A percentile compares a stretch with the other conserved stretches of the same genome.
Evolutionary conservation across 2,329 filamentous ascomycete species (phyloP).

Genomic region (Alternaria conjuncta): DNA sequence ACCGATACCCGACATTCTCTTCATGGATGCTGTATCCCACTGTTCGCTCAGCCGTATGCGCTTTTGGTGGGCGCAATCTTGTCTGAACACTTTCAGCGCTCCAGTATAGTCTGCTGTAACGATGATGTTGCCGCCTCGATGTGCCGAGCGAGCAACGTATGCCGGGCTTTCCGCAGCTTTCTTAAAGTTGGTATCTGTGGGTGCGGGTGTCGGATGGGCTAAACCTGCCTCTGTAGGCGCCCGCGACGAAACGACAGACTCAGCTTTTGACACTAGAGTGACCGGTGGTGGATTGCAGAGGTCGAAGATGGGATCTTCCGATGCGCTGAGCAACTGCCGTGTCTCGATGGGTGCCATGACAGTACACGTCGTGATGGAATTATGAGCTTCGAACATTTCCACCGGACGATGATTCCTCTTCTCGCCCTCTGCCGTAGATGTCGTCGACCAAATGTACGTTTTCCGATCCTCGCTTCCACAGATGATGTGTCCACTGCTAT

Average conservation of each 20-base stretch:
- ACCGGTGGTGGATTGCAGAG: conserved; percentile 94
- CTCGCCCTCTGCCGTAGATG: conserved; percentile 64
- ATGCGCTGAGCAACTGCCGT: conserved; percentile 76
- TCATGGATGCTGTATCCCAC: conserved; percentile 78
- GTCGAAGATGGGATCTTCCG: conserved; percentile 93
- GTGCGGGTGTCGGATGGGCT: conserved; percentile 41
- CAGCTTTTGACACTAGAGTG: conserved; percentile 76
- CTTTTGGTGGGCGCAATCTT: conserved; percentile 88
- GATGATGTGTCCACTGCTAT: conserved; percentile 84
- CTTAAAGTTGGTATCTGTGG: conserved; percentile 44
- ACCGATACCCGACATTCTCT: conserved; percentile 65
- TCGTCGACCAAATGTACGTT: conserved; percentile 86
- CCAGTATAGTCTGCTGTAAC: conserved; percentile 89
- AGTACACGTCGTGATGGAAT: conserved; percentile 86
- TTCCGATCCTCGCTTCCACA: conserved; percentile 92
- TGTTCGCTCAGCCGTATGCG: conserved; percentile 66
- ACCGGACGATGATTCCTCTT: conserved; percentile 80
- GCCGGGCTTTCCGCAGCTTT: conserved; percentile 71
- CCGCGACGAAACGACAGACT: conserved; percentile 62
- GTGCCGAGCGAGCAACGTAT: conserved; percentile 77
- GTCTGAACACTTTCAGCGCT: conserved; percentile 90
- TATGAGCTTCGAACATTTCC: conserved; percentile 90
- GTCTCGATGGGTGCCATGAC: conserved; percentile 82
- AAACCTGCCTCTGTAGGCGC: conserved; percentile 53
- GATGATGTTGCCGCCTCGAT: conserved; percentile 86